Percentiles rank a stretch among this genome's conserved stretches.
Conservation (phyloP, 2,329 filamentous ascomycete genomes). For the Blastomyces emzantsi region DNA sequence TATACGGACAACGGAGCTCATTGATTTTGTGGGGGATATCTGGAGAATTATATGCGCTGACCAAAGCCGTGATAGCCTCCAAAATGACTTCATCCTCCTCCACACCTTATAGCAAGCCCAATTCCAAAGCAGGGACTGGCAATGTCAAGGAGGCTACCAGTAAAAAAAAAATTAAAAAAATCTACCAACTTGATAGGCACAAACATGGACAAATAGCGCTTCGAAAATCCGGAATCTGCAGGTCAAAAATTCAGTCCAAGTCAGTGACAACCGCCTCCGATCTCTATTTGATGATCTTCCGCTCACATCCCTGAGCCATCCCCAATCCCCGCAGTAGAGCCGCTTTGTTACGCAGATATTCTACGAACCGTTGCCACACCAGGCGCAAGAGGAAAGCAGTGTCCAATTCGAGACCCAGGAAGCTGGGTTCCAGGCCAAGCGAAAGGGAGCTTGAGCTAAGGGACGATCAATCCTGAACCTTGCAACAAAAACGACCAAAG, state of each 20-base stretch:
- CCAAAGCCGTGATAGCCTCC: no score
- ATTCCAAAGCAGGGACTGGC: not conserved
- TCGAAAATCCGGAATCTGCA: not conserved
- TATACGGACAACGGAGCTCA: not conserved
- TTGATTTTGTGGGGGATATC: not conserved
- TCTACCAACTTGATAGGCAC: not conserved
- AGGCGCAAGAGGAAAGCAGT: not conserved
- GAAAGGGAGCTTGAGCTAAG: not conserved
- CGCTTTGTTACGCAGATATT: conserved; percentile 2
- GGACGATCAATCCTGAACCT: not conserved
- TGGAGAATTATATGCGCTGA: not conserved
- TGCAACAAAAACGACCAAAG: not conserved
- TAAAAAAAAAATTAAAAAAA: not conserved
- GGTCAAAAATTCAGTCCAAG: not conserved
- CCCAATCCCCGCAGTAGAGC: not conserved
- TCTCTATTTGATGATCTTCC: conserved; percentile 6
- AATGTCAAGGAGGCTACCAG: not conserved
- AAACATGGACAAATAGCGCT: not conserved
- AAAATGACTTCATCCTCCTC: not conserved
- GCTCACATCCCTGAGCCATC: not conserved
- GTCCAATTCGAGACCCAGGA: not conserved
- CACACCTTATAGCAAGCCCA: not conserved
- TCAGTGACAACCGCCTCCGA: not conserved
- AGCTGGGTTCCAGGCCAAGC: not conserved
- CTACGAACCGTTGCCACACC: not conserved